A percentile compares a stretch with the other conserved stretches of the same genome.
Conservation (phyloP, 2,329 filamentous ascomycete genomes). For the Penicillium fuscoglaucum region DNA sequence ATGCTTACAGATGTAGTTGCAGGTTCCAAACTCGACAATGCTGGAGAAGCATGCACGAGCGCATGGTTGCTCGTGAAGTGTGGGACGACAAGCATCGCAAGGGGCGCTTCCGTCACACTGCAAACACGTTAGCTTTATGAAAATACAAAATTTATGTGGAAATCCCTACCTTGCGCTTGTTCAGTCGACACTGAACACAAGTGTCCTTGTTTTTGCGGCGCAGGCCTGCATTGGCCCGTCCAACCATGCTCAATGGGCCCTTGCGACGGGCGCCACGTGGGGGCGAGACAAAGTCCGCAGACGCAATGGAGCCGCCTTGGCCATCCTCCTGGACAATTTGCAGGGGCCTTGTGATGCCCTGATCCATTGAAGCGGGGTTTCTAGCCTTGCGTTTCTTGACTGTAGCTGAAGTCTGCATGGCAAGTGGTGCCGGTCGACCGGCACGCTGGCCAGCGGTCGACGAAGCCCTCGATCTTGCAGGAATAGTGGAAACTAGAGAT, state of each 20-base stretch:
- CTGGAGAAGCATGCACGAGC: constrained; percentile 47
- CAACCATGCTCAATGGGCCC: constrained; percentile 42
- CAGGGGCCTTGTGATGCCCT: constrained; percentile 34
- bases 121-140: constrained; percentile 13
- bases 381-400: constrained; percentile 41
- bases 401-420: constrained; percentile 33
- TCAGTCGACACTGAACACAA: constrained; percentile 46
- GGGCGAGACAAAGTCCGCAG: constrained; percentile 44
- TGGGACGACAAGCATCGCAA: constrained; percentile 45
- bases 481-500: constrained; percentile 27
- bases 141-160: not conserved
- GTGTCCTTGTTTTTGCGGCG: constrained; percentile 48
- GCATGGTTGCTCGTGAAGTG: constrained; percentile 46
- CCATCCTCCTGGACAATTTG: constrained; percentile 49
- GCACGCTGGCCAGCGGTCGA: constrained; percentile 27
- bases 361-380: constrained; percentile 30
- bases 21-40: constrained; percentile 47
- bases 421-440: constrained; percentile 33
- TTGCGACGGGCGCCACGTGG: constrained; percentile 46
- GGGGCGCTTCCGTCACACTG: constrained; percentile 46
- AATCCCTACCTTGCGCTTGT: constrained; percentile 45
- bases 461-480: constrained; percentile 27
- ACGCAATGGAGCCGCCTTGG: constrained; percentile 43
- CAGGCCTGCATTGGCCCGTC: constrained; percentile 43
- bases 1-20: constrained; percentile 48